Evolutionary conservation across 2,329 filamentous ascomycete genomes (phyloP), one percentile per base, ranked within the genome.

Genomic region (Fusarium sp.): DNA sequence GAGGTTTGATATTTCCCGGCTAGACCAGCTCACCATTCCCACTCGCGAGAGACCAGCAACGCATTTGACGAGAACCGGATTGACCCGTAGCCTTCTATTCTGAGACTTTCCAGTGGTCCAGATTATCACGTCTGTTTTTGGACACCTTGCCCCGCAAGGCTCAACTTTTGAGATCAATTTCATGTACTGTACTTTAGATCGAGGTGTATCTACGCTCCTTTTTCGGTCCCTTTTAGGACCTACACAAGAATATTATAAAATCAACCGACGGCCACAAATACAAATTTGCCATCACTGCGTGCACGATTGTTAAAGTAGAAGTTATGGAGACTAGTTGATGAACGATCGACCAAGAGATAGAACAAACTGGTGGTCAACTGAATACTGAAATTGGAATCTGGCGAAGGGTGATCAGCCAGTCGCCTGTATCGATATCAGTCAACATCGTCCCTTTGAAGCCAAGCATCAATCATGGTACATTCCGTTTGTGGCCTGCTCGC

Each of bases 181-280:
- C 58, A 68, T 70, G 67, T 70, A 70, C 55, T 70, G 63, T 70
- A 70, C 31, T 68, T 70, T 71, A 65, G 58, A 64, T 60, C 54
- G 54, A 70, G 58, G 50, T 70, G 67, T 70, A 70, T 70, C 30
- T 68, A 70, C 63, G 48, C 59, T 70, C 67, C 19, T 57, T 70
- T 68, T 37, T 42, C 13, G 41, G 23, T 50, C 63, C 59, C 26
- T 18, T 46, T 19, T 21, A n/a, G 28, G 46, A 49, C 52, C 42
- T 53, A 28, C 43, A 46, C 57, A 65, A 45, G 49, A 49, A 25
- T 25, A 60, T 43, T 39, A 41, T 26, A 37, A 55, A 55, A 61
- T 44, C 23, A 44, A 37, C 25, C 42, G 31, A 55, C 39, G 66
- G 28, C 65, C 39, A 58, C 13, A 23, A 42, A 19, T 56, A 19